Evolutionary conservation across 495 filamentous ascomycete genomes (phyloP), one percentile per base, ranked within the genome.

Genomic region (Xylaria grammica): DNA sequence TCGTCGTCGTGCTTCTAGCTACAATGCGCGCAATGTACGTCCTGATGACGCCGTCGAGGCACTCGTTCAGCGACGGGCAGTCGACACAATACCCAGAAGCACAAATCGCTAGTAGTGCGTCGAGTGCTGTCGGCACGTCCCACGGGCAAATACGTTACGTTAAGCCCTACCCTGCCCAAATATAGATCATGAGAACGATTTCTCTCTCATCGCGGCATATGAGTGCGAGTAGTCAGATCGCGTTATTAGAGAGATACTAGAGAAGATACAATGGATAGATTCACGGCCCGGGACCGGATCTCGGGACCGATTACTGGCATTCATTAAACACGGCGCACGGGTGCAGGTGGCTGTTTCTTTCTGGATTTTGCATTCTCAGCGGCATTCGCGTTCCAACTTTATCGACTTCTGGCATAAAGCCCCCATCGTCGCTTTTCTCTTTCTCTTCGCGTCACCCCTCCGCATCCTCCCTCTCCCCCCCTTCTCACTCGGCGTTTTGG

Each of bases 1-100:
- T 97, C 48, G 63, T 96, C 51, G 82, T 96, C 52, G 81, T 90
- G 2, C 81, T 97, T 26, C 84, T 90, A 55, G 95, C 91, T 53
- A 66, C 94, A 56, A 70, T 85, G 54, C 87, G 91, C 53, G 88
- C 90, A 9, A 67, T 89, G 57, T 78, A 84, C 45, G 78, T 81
- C 8, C 78, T 84, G 71, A 72, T 74, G 46, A 75, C 74, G 5
- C 75, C 62, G 20, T 38, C 53, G n/a, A 64, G 26, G 26, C 62
- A 64, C 34, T 17, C 42, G 4, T 64, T 64, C 34, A 29, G 49
- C 51, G 42, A 63, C 8, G 42, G 36, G 26, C n/a, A 27, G 15
- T 40, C 42, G 13, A 3, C 13, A 15, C 2, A 27, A 4, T 22
- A 20, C 15, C 22, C 6, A 10, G 48, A 52, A n/a, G 13, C 15